Evolutionary conservation across 1,284 basidiomycete species (phyloP).

Genomic region (Tremellales sp.): DNA sequence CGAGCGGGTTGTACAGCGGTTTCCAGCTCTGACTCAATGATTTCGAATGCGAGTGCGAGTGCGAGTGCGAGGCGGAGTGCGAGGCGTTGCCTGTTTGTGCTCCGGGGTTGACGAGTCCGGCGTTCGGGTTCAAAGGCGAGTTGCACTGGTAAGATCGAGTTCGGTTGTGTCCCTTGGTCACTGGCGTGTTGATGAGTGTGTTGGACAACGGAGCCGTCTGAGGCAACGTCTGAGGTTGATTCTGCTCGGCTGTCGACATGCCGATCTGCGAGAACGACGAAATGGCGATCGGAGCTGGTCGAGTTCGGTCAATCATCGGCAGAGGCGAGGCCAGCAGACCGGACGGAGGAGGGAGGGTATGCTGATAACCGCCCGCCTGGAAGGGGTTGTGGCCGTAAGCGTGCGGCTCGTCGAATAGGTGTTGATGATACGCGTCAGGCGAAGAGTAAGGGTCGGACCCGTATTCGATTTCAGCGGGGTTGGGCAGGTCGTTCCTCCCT

Average conservation of each 20-base stretch:
- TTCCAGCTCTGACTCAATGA: too few relatives aligned
- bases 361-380: conserved; percentile 4
- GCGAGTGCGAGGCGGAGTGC: neutral
- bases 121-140: neutral
- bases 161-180: neutral
- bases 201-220: neutral
- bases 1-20: conserved; percentile 4
- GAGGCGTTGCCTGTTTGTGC: neutral
- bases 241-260: neutral
- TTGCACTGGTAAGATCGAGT: neutral
- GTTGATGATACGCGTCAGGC: conserved; percentile 22
- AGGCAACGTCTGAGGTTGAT: neutral
- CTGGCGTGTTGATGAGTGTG: neutral
- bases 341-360: conserved; percentile 10
- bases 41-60: neutral
- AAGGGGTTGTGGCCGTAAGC: conserved; percentile 11
- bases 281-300: neutral
- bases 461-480: conserved; percentile 12
- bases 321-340: conserved; percentile 5
- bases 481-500: conserved; percentile 37
- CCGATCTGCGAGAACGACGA: too few relatives aligned
- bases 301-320: conserved; percentile 1
- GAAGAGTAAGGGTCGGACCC: conserved; percentile 23
- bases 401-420: conserved; percentile 13
- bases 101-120: too few relatives aligned